Base-by-base conservation (phyloP, 306 rosid genomes). In the Medicago arabica region DNA sequence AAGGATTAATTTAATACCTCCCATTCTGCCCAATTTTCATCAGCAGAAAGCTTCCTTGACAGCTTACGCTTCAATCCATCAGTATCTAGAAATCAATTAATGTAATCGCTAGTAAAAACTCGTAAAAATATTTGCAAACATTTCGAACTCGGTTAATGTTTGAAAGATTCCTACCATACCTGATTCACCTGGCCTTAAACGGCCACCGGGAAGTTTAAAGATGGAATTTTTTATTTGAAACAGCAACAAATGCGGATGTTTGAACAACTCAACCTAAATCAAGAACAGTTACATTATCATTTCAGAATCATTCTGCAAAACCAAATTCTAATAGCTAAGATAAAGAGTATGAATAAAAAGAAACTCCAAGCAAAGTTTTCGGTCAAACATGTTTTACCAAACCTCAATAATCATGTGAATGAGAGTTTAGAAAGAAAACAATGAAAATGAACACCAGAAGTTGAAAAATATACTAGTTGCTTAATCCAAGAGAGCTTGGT, bases 201-300 rank as follows among this genome's bases (percentile, higher is more conserved):
- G 96, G 46, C 98, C 98, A 21, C 98, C 96, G 0, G 98, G 98
- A 67, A 94, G 97, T 87, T 86, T 88, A 75, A 85, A 87, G 64
- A 84, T 62, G 76, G 95, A 88, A 63, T 94, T 94, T 53, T 87
- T 85, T 65, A 90, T 79, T 93, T 90, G 98, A 81, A 90, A 83
- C 49, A 93, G 21, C 82, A 93, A 75, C 85, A 90, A 55, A 80
- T 94, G 98, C 3, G 98, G 98, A 79, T 94, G 95, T 69, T 90
- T 88, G 85, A 94, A 94, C 88, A 94, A 80, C 80, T 94, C 98
- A 51, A 94, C 97, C 98, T 94, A 87, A 80, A 73, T 58, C 63
- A 62, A 75, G 54, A 69, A 79, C 15, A 73, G 23, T 41, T 61
- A 15, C 67, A 61, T 14, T 23, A 12, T 25, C n/a, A 25, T 10